These are phyloP conservation scores for Diaporthe velutina DNA, from an alignment of 2,329 filamentous ascomycete genomes.

Conservation along the genomic window DNA sequence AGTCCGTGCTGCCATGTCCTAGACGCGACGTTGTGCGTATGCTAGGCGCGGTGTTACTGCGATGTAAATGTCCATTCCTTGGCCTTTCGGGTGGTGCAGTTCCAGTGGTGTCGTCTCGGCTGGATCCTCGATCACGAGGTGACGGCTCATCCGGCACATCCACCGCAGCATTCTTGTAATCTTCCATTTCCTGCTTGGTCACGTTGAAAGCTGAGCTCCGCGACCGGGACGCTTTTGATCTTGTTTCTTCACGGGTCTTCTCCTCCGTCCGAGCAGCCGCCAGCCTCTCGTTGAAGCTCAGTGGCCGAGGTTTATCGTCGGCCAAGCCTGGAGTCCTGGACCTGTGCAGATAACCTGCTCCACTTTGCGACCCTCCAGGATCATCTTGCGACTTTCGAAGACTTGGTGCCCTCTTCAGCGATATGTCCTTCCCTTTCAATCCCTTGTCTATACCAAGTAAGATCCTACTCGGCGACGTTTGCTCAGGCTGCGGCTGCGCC, in stretches of 20 bases:
- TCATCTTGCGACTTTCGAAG: conserved; percentile 52
- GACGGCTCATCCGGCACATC: conserved; percentile 64
- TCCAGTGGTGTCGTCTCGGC: conserved; percentile 72
- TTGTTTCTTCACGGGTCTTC: conserved; percentile 61
- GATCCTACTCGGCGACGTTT: conserved; percentile 83
- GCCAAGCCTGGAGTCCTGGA: conserved; percentile 54
- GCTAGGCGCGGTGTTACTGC: conserved; percentile 59
- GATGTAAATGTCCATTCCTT: conserved; percentile 49
- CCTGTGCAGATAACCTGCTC: conserved; percentile 59
- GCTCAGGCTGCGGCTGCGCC: conserved; percentile 62
- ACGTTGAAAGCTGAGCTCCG: conserved; percentile 71
- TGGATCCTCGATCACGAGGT: conserved; percentile 61
- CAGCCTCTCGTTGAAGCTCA: conserved; percentile 87
- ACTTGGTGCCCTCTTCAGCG: conserved; percentile 79
- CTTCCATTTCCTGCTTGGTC: conserved; percentile 69
- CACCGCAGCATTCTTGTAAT: conserved; percentile 69
- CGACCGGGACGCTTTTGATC: conserved; percentile 64
- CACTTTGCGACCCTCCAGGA: conserved; percentile 46
- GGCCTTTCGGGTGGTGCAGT: conserved; percentile 43
- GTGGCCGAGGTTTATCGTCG: conserved; percentile 53
- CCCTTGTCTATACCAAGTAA: conserved; percentile 92
- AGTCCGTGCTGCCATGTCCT: conserved; percentile 41
- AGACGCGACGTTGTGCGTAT: conserved; percentile 43
- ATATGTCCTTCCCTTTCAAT: conserved; percentile 83
- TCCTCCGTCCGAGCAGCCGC: conserved; percentile 76